Evolutionary conservation across 2,329 filamentous ascomycete species (phyloP), one percentile per base, ranked within the genome.

Genomic region (Eurotiales sp.): DNA sequence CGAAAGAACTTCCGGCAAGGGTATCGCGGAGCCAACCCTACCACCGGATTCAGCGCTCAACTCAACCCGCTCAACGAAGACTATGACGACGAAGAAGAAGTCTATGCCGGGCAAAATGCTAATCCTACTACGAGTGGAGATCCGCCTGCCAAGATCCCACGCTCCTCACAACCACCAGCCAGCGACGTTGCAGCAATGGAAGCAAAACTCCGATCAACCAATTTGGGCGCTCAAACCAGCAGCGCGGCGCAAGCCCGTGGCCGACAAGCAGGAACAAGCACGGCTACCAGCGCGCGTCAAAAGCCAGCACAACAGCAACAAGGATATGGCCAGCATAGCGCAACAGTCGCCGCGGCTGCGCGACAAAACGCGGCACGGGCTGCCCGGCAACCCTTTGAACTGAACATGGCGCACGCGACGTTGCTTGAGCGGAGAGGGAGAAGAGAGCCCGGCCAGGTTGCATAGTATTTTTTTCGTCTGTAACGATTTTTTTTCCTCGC

Each of bases 341-440:
- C 91, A 0, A 78, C 86, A 1, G 87, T 96, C 0, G 88, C 91
- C 0, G 86, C 88, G 0, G 90, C 91, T 0, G 91, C 90, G 3
- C 86, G 87, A 61, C 84, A 88, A 63, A 89, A 90, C 64, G 89
- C 93, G 36, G 83, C 85, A 40, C 77, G 81, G 27, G 80, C 83
- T 56, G 83, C 87, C 59, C 88, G 86, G 69, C 90, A 89, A 27
- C 84, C 87, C 0, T 99, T 99, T 59, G 93, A 99, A 71, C 80
- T 99, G 42, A 96, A 84, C 64, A 75, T 99, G 32, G 90, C 95
- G 58, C 93, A 93, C 51, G 88, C 93, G 1, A 97, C 91, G 1
- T 72, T 99, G 46, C 76, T 99, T 4, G 91, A 91, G 27, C 83
- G 91, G 60, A 81, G 66, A 42, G 64, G 66, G 36, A 81, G 66